Percentiles rank a stretch among this genome's conserved stretches.
phyloP scores from a whole-genome alignment of 169 alveolate genomes.

The Perkinsus olseni region DNA sequence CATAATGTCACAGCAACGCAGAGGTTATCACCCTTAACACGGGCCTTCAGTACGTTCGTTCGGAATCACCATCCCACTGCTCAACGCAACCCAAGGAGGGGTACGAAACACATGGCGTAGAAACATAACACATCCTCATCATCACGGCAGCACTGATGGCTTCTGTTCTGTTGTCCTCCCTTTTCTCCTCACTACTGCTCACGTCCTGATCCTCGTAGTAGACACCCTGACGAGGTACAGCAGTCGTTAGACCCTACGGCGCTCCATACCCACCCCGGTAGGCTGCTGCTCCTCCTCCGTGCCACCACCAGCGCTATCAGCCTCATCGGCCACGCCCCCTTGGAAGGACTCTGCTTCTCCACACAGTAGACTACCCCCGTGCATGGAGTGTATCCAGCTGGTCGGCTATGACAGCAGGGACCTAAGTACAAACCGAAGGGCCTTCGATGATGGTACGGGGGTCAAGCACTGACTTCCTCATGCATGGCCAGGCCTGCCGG shows the following conservation, averaged over 20 bases:
- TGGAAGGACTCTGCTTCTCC: not conserved
- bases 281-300: not conserved
- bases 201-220: not conserved
- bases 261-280: not conserved
- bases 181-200: not conserved
- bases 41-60: no score
- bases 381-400: not conserved
- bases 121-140: no score
- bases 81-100: no score
- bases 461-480: not conserved
- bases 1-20: no score
- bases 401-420: not conserved
- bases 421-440: not conserved
- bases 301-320: not conserved
- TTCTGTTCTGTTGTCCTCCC: not conserved
- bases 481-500: not conserved
- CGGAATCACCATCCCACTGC: no score
- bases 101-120: no score
- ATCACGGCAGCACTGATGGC: no score
- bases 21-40: no score
- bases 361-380: not conserved
- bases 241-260: not conserved
- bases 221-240: not conserved
- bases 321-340: not conserved
- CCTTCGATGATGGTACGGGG: not conserved